Evolutionary conservation across 257 asterid genomes (phyloP).

Genomic region (Plantago elongata): DNA sequence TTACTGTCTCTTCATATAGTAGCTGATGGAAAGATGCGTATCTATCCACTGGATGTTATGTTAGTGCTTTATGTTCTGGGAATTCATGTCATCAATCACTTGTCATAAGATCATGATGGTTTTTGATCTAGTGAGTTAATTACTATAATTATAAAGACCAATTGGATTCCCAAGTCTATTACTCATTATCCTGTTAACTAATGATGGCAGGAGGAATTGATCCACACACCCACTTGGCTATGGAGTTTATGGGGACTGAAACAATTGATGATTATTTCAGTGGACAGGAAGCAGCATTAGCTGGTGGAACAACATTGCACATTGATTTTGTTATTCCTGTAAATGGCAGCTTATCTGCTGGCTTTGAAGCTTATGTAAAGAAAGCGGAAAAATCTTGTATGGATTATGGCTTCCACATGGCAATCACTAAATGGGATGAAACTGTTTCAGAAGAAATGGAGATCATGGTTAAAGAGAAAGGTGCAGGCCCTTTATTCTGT

Average conservation of each 20-base stretch:
- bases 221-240: constrained; percentile 96
- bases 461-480: constrained; percentile 89
- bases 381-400: constrained; percentile 81
- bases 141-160: too few relatives aligned
- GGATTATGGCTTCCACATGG: constrained; percentile 99
- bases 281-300: constrained; percentile 97
- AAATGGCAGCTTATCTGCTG: constrained; percentile 80
- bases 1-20: too few relatives aligned
- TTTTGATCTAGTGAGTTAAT: too few relatives aligned
- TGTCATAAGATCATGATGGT: too few relatives aligned
- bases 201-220: constrained; percentile 83
- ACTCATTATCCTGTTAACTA: constrained; percentile 13
- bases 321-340: constrained; percentile 92
- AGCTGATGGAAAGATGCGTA: too few relatives aligned
- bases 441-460: constrained; percentile 82
- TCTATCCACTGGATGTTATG: too few relatives aligned
- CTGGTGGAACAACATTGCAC: constrained; percentile 99
- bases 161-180: not conserved
- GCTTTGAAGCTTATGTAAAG: constrained; percentile 63
- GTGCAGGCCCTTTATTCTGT: constrained; percentile 17
- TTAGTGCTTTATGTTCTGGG: too few relatives aligned
- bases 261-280: constrained; percentile 83
- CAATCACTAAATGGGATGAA: constrained; percentile 96
- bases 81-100: too few relatives aligned
- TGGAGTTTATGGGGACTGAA: constrained; percentile 93